Evolutionary conservation across 2,329 filamentous ascomycete genomes (phyloP), one percentile per base, ranked within the genome.

Genomic region (Phoma herbarum): DNA sequence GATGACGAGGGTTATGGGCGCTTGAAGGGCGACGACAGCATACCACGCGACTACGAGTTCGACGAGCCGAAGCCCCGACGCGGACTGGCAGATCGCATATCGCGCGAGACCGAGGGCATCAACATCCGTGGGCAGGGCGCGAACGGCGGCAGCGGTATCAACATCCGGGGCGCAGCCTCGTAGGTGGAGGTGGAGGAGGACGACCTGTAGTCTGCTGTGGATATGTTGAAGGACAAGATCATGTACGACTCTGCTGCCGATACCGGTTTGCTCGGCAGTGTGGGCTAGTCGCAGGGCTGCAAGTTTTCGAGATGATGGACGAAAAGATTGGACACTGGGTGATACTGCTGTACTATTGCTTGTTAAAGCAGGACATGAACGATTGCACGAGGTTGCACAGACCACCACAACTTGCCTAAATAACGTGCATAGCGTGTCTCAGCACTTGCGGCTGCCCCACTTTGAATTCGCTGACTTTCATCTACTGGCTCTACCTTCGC

Each of bases 71-170:
- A 61, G 52, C 49, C 52, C 22, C 61, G 63, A 10, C 67, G 67
- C 7, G 65, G 65, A 22, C 56, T 65, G 10, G 52, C 56, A 28
- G 52, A 69, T 39, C 51, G 59, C 44, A 42, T 59, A 41, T 59
- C 50, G 41, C 18, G 56, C 14, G 56, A 59, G 50, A 51, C 56
- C 1, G 68, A 73, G 29, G 73, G 69, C 8, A 73, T 75, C 60
- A 75, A 73, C 29, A 76, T 76, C 35, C 70, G 72, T 3, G 74
- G 75, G 9, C 61, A 70, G 9, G 70, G 69, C 41, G 58, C 59
- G 25, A 65, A 62, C 48, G 61, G 51, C 16, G 65, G 39, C 12
- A 57, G 62, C 31, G 71, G 68, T 7, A 69, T 77, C 55, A 70
- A 67, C 28, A 76, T 77, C 25, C 63, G 70, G 8, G 75, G 75